Base-by-base conservation (phyloP, 2,329 filamentous ascomycete species). In the Pseudogymnoascus sp. region DNA sequence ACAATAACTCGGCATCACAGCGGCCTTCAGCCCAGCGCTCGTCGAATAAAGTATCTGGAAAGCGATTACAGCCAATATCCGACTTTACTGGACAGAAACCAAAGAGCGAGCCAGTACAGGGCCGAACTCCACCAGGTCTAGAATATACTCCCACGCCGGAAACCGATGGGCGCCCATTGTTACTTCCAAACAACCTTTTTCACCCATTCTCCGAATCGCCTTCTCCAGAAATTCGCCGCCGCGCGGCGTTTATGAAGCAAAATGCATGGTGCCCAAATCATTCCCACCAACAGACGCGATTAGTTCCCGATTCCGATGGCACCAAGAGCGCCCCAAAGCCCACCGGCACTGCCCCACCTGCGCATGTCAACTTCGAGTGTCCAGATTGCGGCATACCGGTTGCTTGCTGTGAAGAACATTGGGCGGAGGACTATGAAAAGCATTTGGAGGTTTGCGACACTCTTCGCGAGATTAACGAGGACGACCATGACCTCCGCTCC, bases 181-280 rank as follows among this genome's bases (percentile, higher is more conserved):
- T 73, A 38, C 66, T 68, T 65, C 81, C 86, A 58, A 86, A 95
- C 75, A 88, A 97, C 72, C 86, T 99, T 61, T 99, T 97, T 79
- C 93, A 99, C 75, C 86, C 90, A 8, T 96, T 94, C 74, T 90
- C 90, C 36, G 81, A 87, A 65, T 99, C 94, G 12, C 94, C 95
- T 7, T 89, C 93, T 41, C 88, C 90, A 38, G 88, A 89, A 64
- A 97, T 99, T 65, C 86, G 93, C 68, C 85, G 86, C 69, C 87
- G 94, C 67, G 94, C 93, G 28, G 89, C 89, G 8, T 95, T 90
- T 70, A 97, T 97, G 76, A 90, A 87, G 72, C 89, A 95, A 70
- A 91, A 97, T 78, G 93, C 93, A 12, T 89, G 91, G 74, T 99
- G 94, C 71, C 90, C 94, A 25, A 94, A 99, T 70, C 90, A 91